These are phyloP conservation scores for Pachyrhizus erosus DNA, from an alignment of 306 rosid species.

Conservation along the genomic window DNA sequence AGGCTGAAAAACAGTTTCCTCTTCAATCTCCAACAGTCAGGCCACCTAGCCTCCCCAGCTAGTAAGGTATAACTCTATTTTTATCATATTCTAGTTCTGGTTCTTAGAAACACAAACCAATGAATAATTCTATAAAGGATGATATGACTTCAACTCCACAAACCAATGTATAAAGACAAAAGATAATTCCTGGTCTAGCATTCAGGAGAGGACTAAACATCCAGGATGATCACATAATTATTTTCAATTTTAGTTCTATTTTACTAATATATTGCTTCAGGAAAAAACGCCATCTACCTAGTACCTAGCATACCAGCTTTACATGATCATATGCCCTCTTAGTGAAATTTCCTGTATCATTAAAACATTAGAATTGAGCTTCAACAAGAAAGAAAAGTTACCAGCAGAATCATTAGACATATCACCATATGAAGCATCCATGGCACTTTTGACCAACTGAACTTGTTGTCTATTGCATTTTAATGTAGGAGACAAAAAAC, in stretches of 20 bases:
- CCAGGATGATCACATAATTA: not conserved
- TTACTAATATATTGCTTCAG: not conserved
- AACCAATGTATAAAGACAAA: constrained; percentile 31
- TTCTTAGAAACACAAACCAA: constrained; percentile 25
- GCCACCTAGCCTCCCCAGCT: constrained; percentile 23
- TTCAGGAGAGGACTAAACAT: constrained; percentile 15
- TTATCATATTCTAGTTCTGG: not conserved
- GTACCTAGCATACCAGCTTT: constrained; percentile 5
- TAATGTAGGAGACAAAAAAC: constrained; percentile 44
- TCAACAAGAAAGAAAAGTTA: constrained; percentile 46
- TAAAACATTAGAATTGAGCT: not conserved
- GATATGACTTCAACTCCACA: constrained; percentile 37
- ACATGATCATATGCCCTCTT: constrained; percentile 2
- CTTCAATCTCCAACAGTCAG: constrained; percentile 6
- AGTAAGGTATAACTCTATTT: constrained; percentile 13
- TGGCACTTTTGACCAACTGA: constrained; percentile 65
- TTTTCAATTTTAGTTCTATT: constrained; percentile 22
- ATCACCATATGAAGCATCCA: constrained; percentile 89
- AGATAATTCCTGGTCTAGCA: constrained; percentile 16
- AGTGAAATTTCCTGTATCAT: constrained; percentile 10
- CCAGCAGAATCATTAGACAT: constrained; percentile 70
- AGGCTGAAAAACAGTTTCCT: not conserved
- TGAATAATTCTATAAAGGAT: constrained; percentile 24
- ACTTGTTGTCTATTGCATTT: constrained; percentile 40
- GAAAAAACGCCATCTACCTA: not conserved